These are phyloP conservation scores for Diaporthe ampelina DNA, from an alignment of 2,329 filamentous ascomycete species.

Conservation along the genomic window DNA sequence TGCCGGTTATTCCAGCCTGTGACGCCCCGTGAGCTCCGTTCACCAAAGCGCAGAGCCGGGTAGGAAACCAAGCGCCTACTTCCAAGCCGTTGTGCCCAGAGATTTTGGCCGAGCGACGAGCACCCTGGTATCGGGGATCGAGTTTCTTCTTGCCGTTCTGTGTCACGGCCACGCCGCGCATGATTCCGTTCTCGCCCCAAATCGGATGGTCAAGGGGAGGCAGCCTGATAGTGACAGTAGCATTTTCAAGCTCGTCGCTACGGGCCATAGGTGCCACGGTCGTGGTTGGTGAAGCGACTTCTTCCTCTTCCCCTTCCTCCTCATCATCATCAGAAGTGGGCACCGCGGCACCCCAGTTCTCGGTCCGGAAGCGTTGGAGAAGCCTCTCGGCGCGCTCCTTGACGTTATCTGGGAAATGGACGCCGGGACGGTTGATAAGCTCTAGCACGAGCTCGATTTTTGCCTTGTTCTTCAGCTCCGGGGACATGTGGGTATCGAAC, in stretches of 20 bases:
- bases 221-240: constrained; percentile 14
- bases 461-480: background rate
- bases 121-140: constrained; percentile 41
- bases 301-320: background rate
- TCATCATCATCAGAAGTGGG: background rate
- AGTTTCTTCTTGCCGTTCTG: constrained; percentile 26
- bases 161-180: constrained; percentile 46
- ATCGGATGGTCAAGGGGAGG: constrained; percentile 47
- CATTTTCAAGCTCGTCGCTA: background rate
- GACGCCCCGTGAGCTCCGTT: constrained; percentile 66
- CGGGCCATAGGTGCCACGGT: background rate
- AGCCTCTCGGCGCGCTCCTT: constrained; percentile 30
- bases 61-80: constrained; percentile 66
- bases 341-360: constrained; percentile 1
- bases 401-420: constrained; percentile 27
- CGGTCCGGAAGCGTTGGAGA: constrained; percentile 12
- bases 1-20: constrained; percentile 66
- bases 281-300: background rate
- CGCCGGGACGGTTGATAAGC: background rate
- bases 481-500: constrained; percentile 12
- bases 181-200: constrained; percentile 50
- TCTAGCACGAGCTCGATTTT: background rate
- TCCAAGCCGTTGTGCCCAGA: constrained; percentile 52
- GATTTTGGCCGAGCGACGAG: constrained; percentile 40
- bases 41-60: constrained; percentile 63